Conservation (phyloP, 768 basidiomycete species). For the Amylocystis lapponica region DNA sequence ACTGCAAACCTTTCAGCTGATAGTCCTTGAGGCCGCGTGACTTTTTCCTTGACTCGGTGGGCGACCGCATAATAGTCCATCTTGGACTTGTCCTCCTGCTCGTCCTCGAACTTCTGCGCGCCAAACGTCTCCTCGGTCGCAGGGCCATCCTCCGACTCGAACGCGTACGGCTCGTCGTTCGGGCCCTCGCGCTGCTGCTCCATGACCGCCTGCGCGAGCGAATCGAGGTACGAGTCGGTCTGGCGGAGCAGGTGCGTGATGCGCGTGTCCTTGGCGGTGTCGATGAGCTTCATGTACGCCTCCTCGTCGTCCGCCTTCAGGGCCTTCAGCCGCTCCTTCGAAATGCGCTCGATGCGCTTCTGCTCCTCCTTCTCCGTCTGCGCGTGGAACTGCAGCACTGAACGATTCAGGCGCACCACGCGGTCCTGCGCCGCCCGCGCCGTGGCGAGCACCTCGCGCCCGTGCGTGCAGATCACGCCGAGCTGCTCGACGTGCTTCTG, state of each 20-base stretch:
- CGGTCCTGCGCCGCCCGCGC: constrained; percentile 58
- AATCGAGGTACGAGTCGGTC: constrained; percentile 93
- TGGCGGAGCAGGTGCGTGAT: constrained; percentile 94
- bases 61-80: constrained; percentile 97
- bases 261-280: constrained; percentile 97
- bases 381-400: constrained; percentile 78
- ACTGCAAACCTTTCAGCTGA: constrained; percentile 91
- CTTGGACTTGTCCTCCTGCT: constrained; percentile 59
- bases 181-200: constrained; percentile 72
- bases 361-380: constrained; percentile 97
- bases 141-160: constrained; percentile 73
- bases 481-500: constrained; percentile 96
- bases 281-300: constrained; percentile 98
- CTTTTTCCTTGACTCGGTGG: constrained; percentile 84
- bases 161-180: constrained; percentile 30
- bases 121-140: constrained; percentile 89
- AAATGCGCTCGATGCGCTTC: constrained; percentile 91
- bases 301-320: constrained; percentile 98
- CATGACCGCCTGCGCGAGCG: constrained; percentile 87
- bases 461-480: constrained; percentile 78
- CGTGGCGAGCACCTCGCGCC: constrained; percentile 62
- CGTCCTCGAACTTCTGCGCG: constrained; percentile 65
- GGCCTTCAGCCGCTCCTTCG: constrained; percentile 97
- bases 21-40: constrained; percentile 86
- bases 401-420: constrained; percentile 56